These are phyloP conservation scores for Didymella exigua DNA, from an alignment of 2,329 filamentous ascomycete species.

Conservation along the genomic window DNA sequence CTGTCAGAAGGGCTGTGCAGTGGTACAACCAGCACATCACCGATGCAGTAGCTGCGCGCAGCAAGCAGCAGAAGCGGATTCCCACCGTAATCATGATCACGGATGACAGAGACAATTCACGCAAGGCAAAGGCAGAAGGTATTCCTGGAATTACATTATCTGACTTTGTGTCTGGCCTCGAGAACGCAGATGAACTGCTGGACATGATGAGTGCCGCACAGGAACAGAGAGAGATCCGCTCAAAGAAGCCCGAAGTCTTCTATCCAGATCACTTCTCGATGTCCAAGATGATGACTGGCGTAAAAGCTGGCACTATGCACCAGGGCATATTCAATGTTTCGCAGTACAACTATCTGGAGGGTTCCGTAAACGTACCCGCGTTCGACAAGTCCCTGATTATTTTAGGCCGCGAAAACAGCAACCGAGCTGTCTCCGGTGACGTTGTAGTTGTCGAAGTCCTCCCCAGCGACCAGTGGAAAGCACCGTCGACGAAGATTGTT, in stretches of 20 bases:
- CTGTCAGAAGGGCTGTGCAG: slow-evolving; percentile 80
- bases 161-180: slow-evolving; percentile 82
- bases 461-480: slow-evolving; percentile 95
- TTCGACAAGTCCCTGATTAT: slow-evolving; percentile 90
- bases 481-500: slow-evolving; percentile 91
- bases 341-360: slow-evolving; percentile 96
- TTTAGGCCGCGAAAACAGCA: slow-evolving; percentile 93
- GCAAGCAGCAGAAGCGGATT: slow-evolving; percentile 58
- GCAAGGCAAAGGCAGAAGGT: slow-evolving; percentile 77
- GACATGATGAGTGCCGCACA: slow-evolving; percentile 90
- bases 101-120: slow-evolving; percentile 86
- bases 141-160: slow-evolving; percentile 69
- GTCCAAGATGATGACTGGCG: slow-evolving; percentile 92
- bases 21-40: slow-evolving; percentile 89
- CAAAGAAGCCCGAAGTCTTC: slow-evolving; percentile 72
- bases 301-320: slow-evolving; percentile 86
- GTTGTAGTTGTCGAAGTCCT: slow-evolving; percentile 91
- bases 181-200: slow-evolving; percentile 81
- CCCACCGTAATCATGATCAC: slow-evolving; percentile 91
- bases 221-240: slow-evolving; percentile 68
- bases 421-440: slow-evolving; percentile 89
- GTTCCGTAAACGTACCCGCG: slow-evolving; percentile 83
- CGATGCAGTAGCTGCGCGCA: slow-evolving; percentile 61
- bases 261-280: slow-evolving; percentile 89
- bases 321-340: slow-evolving; percentile 97